phyloP scores from a whole-genome alignment of 2,329 filamentous ascomycete genomes.

The Sporothrix globosa region DNA sequence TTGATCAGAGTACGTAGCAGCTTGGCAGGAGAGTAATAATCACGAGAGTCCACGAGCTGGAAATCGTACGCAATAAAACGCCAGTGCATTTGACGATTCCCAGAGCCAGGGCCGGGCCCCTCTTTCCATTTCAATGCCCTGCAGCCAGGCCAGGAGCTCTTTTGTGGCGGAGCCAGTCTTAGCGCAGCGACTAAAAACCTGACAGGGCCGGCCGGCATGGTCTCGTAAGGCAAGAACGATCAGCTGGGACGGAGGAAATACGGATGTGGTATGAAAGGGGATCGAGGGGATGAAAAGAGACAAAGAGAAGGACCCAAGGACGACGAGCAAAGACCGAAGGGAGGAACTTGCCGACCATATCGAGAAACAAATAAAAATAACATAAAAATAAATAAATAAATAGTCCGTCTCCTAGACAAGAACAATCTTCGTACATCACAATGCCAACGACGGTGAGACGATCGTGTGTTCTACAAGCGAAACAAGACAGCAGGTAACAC shows the following conservation, averaged over 20 bases:
- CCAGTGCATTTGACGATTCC: neutral
- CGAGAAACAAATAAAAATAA: neutral
- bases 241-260: conserved; percentile 10
- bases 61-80: neutral
- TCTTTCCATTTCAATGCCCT: neutral
- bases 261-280: neutral
- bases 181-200: conserved; percentile 20
- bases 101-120: conserved; percentile 4
- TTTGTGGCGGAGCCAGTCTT: conserved; percentile 26
- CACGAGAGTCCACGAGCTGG: too few species aligned
- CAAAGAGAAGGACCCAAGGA: too few species aligned
- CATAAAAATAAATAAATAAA: too few species aligned
- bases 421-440: neutral
- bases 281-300: neutral
- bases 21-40: neutral
- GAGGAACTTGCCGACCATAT: neutral
- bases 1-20: neutral
- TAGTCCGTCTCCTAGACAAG: neutral
- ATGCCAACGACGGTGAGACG: conserved; percentile 9
- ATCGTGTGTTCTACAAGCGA: conserved; percentile 6
- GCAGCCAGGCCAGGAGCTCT: neutral
- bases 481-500: neutral
- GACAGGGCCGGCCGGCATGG: conserved; percentile 8
- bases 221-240: conserved; percentile 22
- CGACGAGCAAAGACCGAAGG: neutral